Evolutionary conservation across 1,284 basidiomycete species (phyloP), one percentile per base, ranked within the genome.

Genomic region (Hemileia vastatrix): DNA sequence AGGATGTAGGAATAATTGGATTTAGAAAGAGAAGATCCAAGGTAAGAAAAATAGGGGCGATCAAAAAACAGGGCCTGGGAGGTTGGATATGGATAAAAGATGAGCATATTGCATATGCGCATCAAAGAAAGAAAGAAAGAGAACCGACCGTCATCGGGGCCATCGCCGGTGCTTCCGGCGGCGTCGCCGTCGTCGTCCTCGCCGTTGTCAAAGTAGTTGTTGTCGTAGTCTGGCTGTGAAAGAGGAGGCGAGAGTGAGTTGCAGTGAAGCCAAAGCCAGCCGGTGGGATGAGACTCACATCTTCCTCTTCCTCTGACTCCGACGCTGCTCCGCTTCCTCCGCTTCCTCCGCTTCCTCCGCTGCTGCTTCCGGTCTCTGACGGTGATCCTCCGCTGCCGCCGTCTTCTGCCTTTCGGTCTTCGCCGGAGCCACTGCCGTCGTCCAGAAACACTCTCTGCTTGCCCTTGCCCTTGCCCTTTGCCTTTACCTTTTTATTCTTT

Each of bases 141-240:
- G n/a, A n/a, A n/a, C n/a, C n/a, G n/a, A n/a, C n/a, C 57, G 49
- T 59, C 57, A 3, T 48, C 57, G 15, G 48, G 48, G 2, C 44
- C 44, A 6, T 59, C 57, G 2, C 57, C 57, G 1, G 32, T 49
- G 27, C 57, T 59, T 49, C 49, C 57, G 32, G 48, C 48, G 3
- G 48, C 57, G n/a, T 59, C 57, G 3, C 57, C 57, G n/a, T 59
- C 57, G 5, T 59, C 57, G 18, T 32, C 57, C 40, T 59, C 57
- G 27, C 57, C 57, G 52, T 59, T 59, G 45, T 59, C 57, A 23
- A 59, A 59, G 24, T 59, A 59, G 32, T 59, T 59, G 36, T 59
- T 59, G 31, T 59, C 57, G 45, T 59, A 59, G 52, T 59, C 57
- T 15, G 57, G 57, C 57, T 59, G 24, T 9, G 11, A 52, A 44